phyloP scores from a whole-genome alignment of 768 basidiomycete genomes.

The Lactarius trivialis region DNA sequence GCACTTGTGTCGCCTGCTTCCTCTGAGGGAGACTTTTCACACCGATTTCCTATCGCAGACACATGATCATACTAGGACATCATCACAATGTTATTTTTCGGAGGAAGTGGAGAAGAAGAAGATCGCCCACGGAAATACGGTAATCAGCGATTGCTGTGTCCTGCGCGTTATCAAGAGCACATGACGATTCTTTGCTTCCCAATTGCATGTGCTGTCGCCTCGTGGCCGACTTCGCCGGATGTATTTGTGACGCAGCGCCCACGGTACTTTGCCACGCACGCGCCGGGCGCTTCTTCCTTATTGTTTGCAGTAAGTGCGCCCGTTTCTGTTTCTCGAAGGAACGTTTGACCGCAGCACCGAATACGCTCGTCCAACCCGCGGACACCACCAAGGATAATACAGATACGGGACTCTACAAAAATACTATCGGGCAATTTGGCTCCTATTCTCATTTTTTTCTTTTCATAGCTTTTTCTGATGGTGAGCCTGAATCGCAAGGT shows the following conservation, averaged over 20 bases:
- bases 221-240: conserved; percentile 13
- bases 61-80: background rate
- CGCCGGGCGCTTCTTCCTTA: background rate
- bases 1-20: background rate
- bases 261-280: background rate
- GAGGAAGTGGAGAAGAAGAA: background rate
- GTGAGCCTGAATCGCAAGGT: background rate
- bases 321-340: background rate
- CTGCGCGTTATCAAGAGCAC: background rate
- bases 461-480: background rate
- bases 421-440: background rate
- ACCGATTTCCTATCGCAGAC: conserved; percentile 1
- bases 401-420: background rate
- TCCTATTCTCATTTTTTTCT: background rate
- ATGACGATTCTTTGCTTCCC: background rate
- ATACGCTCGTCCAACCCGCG: conserved; percentile 2
- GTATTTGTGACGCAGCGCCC: background rate
- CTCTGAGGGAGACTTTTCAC: background rate
- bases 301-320: background rate
- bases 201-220: background rate
- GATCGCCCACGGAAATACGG: background rate
- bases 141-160: background rate
- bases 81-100: background rate
- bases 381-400: background rate
- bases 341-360: background rate